Percentiles rank a stretch among this genome's conserved stretches.
Conservation (phyloP, 1,139 yeast genomes). For the Scheffersomyces segobiensis region DNA sequence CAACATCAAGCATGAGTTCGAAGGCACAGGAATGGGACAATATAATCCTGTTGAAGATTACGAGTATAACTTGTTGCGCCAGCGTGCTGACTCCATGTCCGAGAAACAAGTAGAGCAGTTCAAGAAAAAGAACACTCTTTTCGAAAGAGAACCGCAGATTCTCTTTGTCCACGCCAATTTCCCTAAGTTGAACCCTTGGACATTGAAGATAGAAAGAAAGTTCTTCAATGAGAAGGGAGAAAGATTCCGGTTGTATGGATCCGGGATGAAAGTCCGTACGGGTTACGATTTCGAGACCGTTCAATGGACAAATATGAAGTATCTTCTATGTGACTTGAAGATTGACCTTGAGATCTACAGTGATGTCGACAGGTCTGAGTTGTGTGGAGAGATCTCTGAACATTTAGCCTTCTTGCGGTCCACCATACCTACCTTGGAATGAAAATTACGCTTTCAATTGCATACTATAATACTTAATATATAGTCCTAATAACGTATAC, state of each 20-base stretch:
- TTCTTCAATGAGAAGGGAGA: slow-evolving; percentile 45
- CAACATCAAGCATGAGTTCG: slow-evolving; percentile 39
- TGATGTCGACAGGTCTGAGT: slow-evolving; percentile 41
- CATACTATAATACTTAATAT: neutral
- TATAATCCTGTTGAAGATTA: slow-evolving; percentile 65
- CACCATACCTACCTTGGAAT: slow-evolving; percentile 25
- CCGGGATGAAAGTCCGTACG: slow-evolving; percentile 49
- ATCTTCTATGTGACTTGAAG: slow-evolving; percentile 55
- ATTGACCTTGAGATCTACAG: slow-evolving; percentile 47
- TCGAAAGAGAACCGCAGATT: slow-evolving; percentile 37
- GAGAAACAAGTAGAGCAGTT: slow-evolving; percentile 11
- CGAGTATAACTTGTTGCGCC: slow-evolving; percentile 11
- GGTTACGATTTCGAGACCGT: slow-evolving; percentile 62
- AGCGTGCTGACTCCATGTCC: slow-evolving; percentile 6
- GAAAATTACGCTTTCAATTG: neutral
- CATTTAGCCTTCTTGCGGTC: slow-evolving; percentile 45
- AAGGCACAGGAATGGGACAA: slow-evolving; percentile 76
- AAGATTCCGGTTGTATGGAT: slow-evolving; percentile 54
- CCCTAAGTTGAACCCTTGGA: slow-evolving; percentile 65
- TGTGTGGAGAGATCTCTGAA: slow-evolving; percentile 49
- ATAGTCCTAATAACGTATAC: neutral
- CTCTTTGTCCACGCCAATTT: slow-evolving; percentile 66
- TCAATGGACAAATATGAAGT: slow-evolving; percentile 62
- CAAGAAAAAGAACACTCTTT: slow-evolving; percentile 15
- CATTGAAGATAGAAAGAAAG: slow-evolving; percentile 40